Conservation (phyloP, 2,329 filamentous ascomycete genomes). For the Mollisia scopiformis region DNA sequence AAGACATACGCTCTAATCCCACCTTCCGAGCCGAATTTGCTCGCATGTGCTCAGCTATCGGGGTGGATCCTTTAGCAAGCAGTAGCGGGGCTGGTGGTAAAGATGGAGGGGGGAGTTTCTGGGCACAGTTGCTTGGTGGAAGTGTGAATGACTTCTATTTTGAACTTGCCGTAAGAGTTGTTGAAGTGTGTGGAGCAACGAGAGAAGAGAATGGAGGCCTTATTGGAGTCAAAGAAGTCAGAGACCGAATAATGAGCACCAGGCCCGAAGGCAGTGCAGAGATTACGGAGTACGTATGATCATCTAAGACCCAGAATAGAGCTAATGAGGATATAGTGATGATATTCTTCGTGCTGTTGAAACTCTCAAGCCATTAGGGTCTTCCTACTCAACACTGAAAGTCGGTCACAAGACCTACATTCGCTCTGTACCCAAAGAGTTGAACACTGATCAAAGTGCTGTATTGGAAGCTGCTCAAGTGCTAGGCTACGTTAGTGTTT, state of each 20-base stretch:
- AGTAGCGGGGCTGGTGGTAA: constrained; percentile 54
- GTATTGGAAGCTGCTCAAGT: constrained; percentile 91
- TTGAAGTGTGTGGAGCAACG: constrained; percentile 88
- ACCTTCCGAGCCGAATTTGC: constrained; percentile 96
- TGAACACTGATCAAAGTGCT: constrained; percentile 91
- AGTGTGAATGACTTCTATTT: constrained; percentile 99
- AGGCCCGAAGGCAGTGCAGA: constrained; percentile 75
- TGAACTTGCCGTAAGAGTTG: constrained; percentile 91
- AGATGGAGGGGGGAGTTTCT: constrained; percentile 68
- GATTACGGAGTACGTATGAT: constrained; percentile 70
- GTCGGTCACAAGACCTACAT: constrained; percentile 89
- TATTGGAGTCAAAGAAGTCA: constrained; percentile 81
- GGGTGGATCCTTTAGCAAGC: constrained; percentile 89
- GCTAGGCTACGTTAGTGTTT: constrained; percentile 85
- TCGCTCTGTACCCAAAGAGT: constrained; percentile 88
- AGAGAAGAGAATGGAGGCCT: constrained; percentile 90
- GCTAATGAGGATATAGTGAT: constrained; percentile 55
- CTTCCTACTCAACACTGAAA: constrained; percentile 81
- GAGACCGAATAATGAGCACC: constrained; percentile 72
- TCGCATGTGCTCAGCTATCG: constrained; percentile 96
- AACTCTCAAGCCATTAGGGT: constrained; percentile 83
- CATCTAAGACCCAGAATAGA: constrained; percentile 1
- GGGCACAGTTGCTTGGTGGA: constrained; percentile 89
- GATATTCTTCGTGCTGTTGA: constrained; percentile 89
- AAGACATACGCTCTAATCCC: constrained; percentile 94